Conservation (phyloP, 1,139 yeast species). For the Blastobotrys capitulatus region DNA sequence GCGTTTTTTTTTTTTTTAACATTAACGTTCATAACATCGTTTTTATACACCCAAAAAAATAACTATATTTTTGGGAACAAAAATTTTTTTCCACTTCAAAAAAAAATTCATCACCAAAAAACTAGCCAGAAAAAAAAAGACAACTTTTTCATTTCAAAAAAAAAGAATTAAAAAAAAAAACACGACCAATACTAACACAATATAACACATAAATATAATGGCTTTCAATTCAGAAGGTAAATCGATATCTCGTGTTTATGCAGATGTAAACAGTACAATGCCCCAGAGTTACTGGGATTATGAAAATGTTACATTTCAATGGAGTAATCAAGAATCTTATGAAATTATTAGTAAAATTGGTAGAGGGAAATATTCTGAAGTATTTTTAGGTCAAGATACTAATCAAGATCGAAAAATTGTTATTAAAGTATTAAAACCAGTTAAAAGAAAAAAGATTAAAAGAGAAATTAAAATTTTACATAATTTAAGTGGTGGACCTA, state of each 20-base stretch:
- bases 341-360: constrained; percentile 87
- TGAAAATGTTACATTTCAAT: constrained; percentile 39
- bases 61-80: no score
- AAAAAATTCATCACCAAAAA: no score
- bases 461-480: constrained; percentile 85
- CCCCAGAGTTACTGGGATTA: constrained; percentile 90
- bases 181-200: not conserved
- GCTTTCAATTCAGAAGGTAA: constrained; percentile 4
- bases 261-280: constrained; percentile 67
- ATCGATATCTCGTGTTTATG: constrained; percentile 73
- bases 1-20: no score
- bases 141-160: no score
- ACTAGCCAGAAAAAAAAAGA: no score
- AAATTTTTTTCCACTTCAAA: no score
- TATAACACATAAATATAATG: not conserved
- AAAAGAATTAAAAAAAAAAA: not conserved
- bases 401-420: constrained; percentile 39
- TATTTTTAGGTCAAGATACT: constrained; percentile 63
- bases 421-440: constrained; percentile 89
- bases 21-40: no score
- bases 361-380: constrained; percentile 92
- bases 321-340: constrained; percentile 63
- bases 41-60: no score
- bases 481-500: constrained; percentile 75
- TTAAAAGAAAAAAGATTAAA: constrained; percentile 84